phyloP scores from a whole-genome alignment of 164 flowering plant genomes.

The Liriodendron chinense region DNA sequence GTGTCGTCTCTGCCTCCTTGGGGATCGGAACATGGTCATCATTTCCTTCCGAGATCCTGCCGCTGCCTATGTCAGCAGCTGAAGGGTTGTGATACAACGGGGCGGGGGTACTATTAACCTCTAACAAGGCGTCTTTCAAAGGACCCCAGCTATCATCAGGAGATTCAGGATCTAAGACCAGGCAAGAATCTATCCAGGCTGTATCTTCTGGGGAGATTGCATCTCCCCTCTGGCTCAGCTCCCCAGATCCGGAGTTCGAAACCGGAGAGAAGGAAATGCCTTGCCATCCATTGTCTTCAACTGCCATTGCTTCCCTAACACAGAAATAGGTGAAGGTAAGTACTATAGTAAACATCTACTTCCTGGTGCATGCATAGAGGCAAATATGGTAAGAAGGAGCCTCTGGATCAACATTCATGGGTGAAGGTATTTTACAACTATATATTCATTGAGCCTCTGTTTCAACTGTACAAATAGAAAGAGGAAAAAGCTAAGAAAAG shows the following conservation, averaged over 20 bases:
- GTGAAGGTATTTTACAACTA: neutral
- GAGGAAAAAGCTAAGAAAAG: neutral
- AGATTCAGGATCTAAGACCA: conserved; percentile 38
- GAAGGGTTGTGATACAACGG: neutral
- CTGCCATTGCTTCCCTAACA: conserved; percentile 23
- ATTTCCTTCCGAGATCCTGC: neutral
- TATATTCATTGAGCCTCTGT: neutral
- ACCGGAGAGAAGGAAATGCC: conserved; percentile 20
- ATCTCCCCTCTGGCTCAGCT: conserved; percentile 21
- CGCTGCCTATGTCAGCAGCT: conserved; percentile 9
- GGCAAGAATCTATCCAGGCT: conserved; percentile 77
- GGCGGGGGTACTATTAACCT: conserved; percentile 30
- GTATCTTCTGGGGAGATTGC: conserved; percentile 46
- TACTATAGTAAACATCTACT: neutral
- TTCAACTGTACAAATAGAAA: neutral
- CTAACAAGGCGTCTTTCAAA: conserved; percentile 50
- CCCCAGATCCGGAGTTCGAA: conserved; percentile 13
- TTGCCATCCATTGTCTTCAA: conserved; percentile 31
- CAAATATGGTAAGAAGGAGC: no score
- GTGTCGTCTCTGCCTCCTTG: conserved; percentile 5
- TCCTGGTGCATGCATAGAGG: neutral
- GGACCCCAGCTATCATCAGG: conserved; percentile 37
- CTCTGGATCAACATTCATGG: neutral
- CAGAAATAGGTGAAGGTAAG: neutral
- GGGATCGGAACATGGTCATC: conserved; percentile 6